Percentiles rank a stretch among this genome's conserved stretches.
Conservation (phyloP, 495 filamentous ascomycete species). For the Pyrenopolyporus hunteri region DNA sequence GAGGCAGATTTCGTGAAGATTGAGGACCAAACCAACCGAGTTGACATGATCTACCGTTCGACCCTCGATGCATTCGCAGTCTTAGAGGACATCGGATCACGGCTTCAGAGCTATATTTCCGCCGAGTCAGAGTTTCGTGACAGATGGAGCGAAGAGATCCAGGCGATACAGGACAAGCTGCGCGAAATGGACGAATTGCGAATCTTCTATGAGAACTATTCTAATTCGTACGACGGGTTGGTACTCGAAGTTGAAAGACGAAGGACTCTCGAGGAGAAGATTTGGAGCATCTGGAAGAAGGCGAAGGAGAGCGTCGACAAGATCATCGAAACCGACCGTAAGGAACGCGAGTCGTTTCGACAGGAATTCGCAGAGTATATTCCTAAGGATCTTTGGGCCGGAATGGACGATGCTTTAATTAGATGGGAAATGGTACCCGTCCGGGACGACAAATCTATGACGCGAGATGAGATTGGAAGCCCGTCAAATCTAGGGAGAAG, state of each 20-base stretch:
- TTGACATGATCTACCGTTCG: conserved; percentile 54
- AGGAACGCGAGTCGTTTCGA: conserved; percentile 78
- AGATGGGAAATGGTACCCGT: conserved; percentile 53
- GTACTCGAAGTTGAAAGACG: conserved; percentile 82
- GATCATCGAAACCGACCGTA: conserved; percentile 74
- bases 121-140: conserved; percentile 72
- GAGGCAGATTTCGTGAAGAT: conserved; percentile 68
- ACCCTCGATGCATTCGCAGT: conserved; percentile 65
- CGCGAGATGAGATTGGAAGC: conserved; percentile 7
- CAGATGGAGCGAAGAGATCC: conserved; percentile 77
- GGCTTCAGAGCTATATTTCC: conserved; percentile 70
- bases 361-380: conserved; percentile 84
- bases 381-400: conserved; percentile 89
- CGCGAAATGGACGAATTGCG: conserved; percentile 74
- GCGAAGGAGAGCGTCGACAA: conserved; percentile 76
- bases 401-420: conserved; percentile 52
- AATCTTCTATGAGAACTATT: conserved; percentile 81
- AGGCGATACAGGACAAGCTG: conserved; percentile 68
- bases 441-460: conserved; percentile 27
- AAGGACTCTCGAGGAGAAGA: conserved; percentile 69
- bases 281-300: conserved; percentile 74
- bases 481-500: conserved; percentile 36
- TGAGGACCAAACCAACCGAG: conserved; percentile 60
- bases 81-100: conserved; percentile 69
- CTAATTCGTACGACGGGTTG: conserved; percentile 81